Evolutionary conservation across 2,329 filamentous ascomycete species (phyloP), one percentile per base, ranked within the genome.

Genomic region (Rhexocercosporidium sp.): DNA sequence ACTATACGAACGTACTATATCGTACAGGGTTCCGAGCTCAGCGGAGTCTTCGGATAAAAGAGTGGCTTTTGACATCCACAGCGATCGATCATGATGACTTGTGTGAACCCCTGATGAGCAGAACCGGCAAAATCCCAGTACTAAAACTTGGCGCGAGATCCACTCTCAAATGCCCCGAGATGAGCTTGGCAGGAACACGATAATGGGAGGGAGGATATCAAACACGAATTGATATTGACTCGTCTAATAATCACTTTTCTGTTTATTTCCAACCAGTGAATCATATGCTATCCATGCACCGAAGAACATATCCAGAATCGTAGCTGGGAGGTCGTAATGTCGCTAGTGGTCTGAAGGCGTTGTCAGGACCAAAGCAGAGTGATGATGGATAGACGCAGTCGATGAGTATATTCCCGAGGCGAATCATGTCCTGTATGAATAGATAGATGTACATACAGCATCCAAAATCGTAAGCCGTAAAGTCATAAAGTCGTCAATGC

Each of bases 401-500:
- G n/a, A n/a, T n/a, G n/a, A n/a, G n/a, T n/a, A n/a, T n/a, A n/a
- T n/a, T n/a, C n/a, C n/a, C n/a, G n/a, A n/a, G n/a, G n/a, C 14
- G 41, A 44, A 9, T n/a, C 44, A 11, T 25, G 11, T 20, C n/a
- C 44, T 22, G 3, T 9, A 47, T 22, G 20, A 20, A n/a, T 3
- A 8, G 11, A 22, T n/a, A 54, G 29, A n/a, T 25, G n/a, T 16
- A 25, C 9, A n/a, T n/a, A 16, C 11, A 9, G 18, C 37, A 62
- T 62, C 44, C 39, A 62, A 14, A 18, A 37, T 47, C 46, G 9
- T 37, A 51, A 54, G 5, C 29, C 39, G 47, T 53, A 12, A 65
- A 49, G 27, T 66, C 62, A 46, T 60, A 22, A 61, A 20, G 25
- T 65, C 62, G 47, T 65, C 25, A 51, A 60, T 20, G 20, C 44